Evolutionary conservation across 2,329 filamentous ascomycete species (phyloP).

Genomic region (Didymella segeticola): DNA sequence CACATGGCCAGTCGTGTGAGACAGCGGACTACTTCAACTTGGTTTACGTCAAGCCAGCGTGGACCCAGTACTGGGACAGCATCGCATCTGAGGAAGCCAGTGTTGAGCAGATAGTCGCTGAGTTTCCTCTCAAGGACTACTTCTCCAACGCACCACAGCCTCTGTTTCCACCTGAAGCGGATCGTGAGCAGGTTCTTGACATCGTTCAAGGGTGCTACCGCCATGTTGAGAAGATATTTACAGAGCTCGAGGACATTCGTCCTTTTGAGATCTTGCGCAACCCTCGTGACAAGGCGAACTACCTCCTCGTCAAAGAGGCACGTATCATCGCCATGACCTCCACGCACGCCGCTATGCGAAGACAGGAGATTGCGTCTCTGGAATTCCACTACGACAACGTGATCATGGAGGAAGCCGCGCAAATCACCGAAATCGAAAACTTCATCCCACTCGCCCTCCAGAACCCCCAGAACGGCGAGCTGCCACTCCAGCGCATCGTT

Average conservation of each 20-base stretch:
- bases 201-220: slow-evolving; percentile 84
- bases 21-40: slow-evolving; percentile 96
- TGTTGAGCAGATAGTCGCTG: slow-evolving; percentile 67
- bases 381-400: slow-evolving; percentile 98
- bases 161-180: slow-evolving; percentile 72
- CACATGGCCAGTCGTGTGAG: slow-evolving; percentile 95
- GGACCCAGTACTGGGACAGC: slow-evolving; percentile 81
- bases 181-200: slow-evolving; percentile 73
- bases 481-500: slow-evolving; percentile 84
- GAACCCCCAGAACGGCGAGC: slow-evolving; percentile 73
- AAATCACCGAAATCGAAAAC: slow-evolving; percentile 96
- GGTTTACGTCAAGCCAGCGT: slow-evolving; percentile 87
- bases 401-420: slow-evolving; percentile 97
- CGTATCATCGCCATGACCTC: slow-evolving; percentile 98
- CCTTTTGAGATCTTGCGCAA: slow-evolving; percentile 93
- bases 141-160: slow-evolving; percentile 88
- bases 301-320: slow-evolving; percentile 93
- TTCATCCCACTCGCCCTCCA: slow-evolving; percentile 96
- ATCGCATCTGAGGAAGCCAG: slow-evolving; percentile 64
- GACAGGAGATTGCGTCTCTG: slow-evolving; percentile 87
- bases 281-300: slow-evolving; percentile 92
- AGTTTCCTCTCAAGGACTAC: slow-evolving; percentile 88
- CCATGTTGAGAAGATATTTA: slow-evolving; percentile 89
- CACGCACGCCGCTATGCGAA: slow-evolving; percentile 93
- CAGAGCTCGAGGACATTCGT: slow-evolving; percentile 88